Evolutionary conservation across 768 basidiomycete species (phyloP).

Genomic region (Lactarius deliciosus): DNA sequence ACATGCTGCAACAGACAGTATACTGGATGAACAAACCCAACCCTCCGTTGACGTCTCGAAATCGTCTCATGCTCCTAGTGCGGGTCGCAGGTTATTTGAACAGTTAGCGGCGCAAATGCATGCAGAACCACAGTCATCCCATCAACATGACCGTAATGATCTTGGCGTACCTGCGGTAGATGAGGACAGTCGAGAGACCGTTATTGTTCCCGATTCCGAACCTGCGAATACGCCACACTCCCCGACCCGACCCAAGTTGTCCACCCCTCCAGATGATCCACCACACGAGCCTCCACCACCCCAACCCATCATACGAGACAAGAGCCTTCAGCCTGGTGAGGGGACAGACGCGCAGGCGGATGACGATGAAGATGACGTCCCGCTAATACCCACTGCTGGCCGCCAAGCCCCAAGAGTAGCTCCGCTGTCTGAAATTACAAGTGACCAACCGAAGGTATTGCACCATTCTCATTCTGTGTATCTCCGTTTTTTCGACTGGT

Average conservation of each 20-base stretch:
- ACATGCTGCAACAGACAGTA: slow-evolving; percentile 6
- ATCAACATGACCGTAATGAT: not conserved
- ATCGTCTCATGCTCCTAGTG: slow-evolving; percentile 16
- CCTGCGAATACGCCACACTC: slow-evolving; percentile 32
- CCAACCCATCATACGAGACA: not conserved
- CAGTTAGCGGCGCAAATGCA: slow-evolving; percentile 8
- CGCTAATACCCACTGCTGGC: slow-evolving; percentile 39
- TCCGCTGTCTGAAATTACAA: slow-evolving; percentile 30
- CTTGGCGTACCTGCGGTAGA: not conserved
- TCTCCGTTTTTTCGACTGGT: not conserved
- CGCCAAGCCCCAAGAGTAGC: slow-evolving; percentile 11
- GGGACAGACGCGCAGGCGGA: slow-evolving; percentile 30
- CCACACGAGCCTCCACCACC: not conserved
- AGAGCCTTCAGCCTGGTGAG: slow-evolving; percentile 22
- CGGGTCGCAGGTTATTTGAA: slow-evolving; percentile 18
- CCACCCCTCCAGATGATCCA: not conserved
- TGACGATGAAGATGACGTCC: slow-evolving; percentile 46
- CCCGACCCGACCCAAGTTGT: not conserved
- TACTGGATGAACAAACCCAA: slow-evolving; percentile 32
- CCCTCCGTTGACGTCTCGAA: slow-evolving; percentile 27
- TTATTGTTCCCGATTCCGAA: slow-evolving; percentile 66
- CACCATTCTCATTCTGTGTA: not conserved
- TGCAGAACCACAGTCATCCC: not conserved
- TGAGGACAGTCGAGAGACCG: slow-evolving; percentile 36
- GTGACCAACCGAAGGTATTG: slow-evolving; percentile 9